Base-by-base conservation (phyloP, 306 rosid genomes). In the Quercus mongolica region DNA sequence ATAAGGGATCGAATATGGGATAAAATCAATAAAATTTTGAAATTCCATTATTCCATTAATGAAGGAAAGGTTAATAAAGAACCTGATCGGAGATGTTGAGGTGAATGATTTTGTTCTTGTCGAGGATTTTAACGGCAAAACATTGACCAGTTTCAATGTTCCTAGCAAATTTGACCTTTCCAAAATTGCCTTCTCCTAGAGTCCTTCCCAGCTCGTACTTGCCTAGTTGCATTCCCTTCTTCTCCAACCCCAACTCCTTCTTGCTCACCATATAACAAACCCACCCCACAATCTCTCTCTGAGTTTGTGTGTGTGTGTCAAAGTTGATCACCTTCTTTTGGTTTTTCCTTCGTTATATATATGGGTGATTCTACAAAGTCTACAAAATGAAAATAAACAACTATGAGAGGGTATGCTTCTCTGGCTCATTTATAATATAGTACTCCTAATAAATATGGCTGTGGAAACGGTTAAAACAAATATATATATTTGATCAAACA, bases 141-240 rank as follows among this genome's bases (percentile, higher is more conserved):
- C 78, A 57, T 12, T 85, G 89, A 3, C 86, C 92, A n/a, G 97
- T 80, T 21, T 82, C 88, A 14, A 81, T 75, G 86, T 92, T 77
- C 73, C 35, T 85, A 0, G 97, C 98, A 10, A 92, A 85, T 72
- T 92, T 94, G 0, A 94, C 98, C 81, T 94, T 94, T 0, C 97
- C 98, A 58, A 94, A 92, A 86, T 91, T 94, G 17, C 98, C 98
- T 68, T 94, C 95, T 1, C 98, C 98, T 0, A 94, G 85, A 30
- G 88, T 94, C 80, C 87, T 86, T 18, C 98, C 98, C 72, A 94
- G 76, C 69, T 88, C 91, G 76, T 94, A 92, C 79, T 92, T 94
- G 26, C 97, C 98, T 25, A 91, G 84, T 78, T 57, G 85, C 87
- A 83, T 84, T 87, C 84, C 87, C 76, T 79, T 31, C 13, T 26